Base-by-base conservation (phyloP, 257 asterid species). In the Osmanthus fragrans region DNA sequence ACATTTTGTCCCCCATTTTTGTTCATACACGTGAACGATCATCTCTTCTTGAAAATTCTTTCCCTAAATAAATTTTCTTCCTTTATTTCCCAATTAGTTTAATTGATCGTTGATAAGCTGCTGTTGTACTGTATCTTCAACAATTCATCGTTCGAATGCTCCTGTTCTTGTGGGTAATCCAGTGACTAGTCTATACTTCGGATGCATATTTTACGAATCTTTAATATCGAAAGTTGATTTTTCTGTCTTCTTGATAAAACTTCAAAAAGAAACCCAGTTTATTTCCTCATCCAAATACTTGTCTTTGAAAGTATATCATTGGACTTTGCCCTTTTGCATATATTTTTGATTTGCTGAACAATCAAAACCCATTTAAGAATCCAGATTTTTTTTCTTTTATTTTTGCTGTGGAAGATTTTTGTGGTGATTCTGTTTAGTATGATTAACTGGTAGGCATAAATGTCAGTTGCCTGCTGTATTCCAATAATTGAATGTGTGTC, bases 401-500 rank as follows among this genome's bases (percentile, higher is more conserved):
- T 49, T 32, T 73, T 45, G 16, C 18, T 67, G 72, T 32, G 13
- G 33, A 15, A 45, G 45, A 23, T 3, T n/a, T 40, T 32, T 72
- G 80, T 30, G 77, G 18, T 80, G 80, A 71, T 75, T 79, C 74
- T 40, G 58, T 74, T 65, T 76, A 73, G 71, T 66, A 67, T 73
- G 79, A 29, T 74, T 78, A 76, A 75, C 64, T 84, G 73, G 74
- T 82, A 87, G 95, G 90, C 81, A 84, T 82, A 88, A 47, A 96
- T 96, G 99, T 93, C 99, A 54, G 89, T 88, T 80, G 93, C 96
- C 84, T 93, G 96, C 89, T 92, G 99, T 77, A 4, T 96, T n/a
- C 99, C 99, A 71, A 79, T 93, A 73, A 87, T 92, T 49, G 99
- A 96, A 88, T 96, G 99, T 54, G 98, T 93, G n/a, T 93, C 96